Conservation (phyloP, 805 yeast genomes). For the Hanseniaspora thailandica region DNA sequence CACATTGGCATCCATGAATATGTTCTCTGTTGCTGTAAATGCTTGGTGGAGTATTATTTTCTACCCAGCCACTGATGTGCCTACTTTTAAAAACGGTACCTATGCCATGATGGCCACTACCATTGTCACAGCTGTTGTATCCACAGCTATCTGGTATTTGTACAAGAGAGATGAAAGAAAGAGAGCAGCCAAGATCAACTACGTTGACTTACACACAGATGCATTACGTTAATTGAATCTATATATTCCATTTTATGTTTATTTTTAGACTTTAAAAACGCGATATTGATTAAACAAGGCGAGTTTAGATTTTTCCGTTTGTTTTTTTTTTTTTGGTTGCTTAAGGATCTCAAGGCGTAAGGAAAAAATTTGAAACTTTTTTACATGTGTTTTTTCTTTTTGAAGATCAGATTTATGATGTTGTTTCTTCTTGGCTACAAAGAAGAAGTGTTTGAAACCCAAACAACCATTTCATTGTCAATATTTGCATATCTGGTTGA, state of each 20-base stretch:
- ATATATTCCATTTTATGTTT: background rate
- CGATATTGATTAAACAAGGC: too few relatives aligned
- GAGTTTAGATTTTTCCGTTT: too few relatives aligned
- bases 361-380: too few relatives aligned
- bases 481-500: background rate
- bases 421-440: too few relatives aligned
- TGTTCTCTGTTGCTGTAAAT: constrained; percentile 51
- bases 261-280: background rate
- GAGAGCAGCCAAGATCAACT: constrained; percentile 20
- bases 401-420: too few relatives aligned
- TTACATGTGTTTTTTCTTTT: too few relatives aligned
- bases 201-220: constrained; percentile 13
- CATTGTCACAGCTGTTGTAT: constrained; percentile 32
- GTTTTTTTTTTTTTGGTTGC: too few relatives aligned
- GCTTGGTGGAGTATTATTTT: constrained; percentile 55
- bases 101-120: constrained; percentile 48
- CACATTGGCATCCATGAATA: constrained; percentile 54
- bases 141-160: constrained; percentile 33
- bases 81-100: constrained; percentile 41
- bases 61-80: constrained; percentile 41
- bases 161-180: constrained; percentile 31
- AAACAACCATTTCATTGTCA: background rate
- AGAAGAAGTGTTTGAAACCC: too few relatives aligned
- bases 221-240: constrained; percentile 6
- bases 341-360: too few relatives aligned